Evolutionary conservation across 2,329 filamentous ascomycete genomes (phyloP).

Genomic region (Talaromyces amestolkiae): DNA sequence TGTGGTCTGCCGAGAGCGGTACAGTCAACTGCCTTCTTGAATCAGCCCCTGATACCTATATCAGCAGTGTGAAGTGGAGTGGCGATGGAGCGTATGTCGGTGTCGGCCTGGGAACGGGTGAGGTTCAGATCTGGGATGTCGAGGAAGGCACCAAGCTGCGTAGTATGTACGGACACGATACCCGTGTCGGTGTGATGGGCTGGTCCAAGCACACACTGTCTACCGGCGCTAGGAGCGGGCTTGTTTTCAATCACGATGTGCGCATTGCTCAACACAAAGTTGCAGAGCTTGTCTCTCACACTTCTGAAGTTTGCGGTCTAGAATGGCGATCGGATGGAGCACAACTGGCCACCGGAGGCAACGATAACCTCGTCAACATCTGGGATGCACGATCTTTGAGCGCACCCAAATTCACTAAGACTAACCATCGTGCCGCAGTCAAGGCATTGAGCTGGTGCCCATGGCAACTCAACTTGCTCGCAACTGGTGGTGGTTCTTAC

Average conservation of each 20-base stretch:
- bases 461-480: conserved; percentile 96
- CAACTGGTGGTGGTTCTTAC: conserved; percentile 92
- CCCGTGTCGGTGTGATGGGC: conserved; percentile 94
- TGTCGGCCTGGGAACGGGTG: conserved; percentile 89
- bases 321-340: conserved; percentile 97
- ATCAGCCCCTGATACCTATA: conserved; percentile 84
- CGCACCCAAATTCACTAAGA: conserved; percentile 98
- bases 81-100: conserved; percentile 94
- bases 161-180: conserved; percentile 97
- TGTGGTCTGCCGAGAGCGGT: conserved; percentile 96
- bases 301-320: conserved; percentile 94
- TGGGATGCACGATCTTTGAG: conserved; percentile 94
- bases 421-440: conserved; percentile 97
- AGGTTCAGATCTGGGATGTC: conserved; percentile 99
- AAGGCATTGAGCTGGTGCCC: conserved; percentile 99
- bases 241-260: conserved; percentile 98
- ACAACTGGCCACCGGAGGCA: conserved; percentile 94
- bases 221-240: conserved; percentile 87
- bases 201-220: conserved; percentile 99
- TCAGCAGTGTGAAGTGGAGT: conserved; percentile 98
- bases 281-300: conserved; percentile 94
- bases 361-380: conserved; percentile 98
- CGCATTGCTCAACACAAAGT: conserved; percentile 97
- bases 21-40: conserved; percentile 86
- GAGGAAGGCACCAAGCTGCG: conserved; percentile 92